Base-by-base conservation (phyloP, 2,329 filamentous ascomycete species). In the Raffaelea ambrosiae region DNA sequence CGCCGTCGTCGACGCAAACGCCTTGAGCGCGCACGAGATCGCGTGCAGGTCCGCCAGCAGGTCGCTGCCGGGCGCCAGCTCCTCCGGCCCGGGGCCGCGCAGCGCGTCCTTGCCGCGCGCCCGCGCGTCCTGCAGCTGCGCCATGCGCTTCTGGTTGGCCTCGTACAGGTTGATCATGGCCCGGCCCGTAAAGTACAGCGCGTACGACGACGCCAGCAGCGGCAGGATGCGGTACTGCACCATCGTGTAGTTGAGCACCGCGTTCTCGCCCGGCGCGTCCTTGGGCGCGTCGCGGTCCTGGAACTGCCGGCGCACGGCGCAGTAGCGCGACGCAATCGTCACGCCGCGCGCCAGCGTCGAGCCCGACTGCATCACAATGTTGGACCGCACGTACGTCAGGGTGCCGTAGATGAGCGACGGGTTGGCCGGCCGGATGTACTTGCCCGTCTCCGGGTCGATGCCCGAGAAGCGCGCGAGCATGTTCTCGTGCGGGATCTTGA, bases 221-320 rank as follows among this genome's bases (percentile, higher is more conserved):
- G 45, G 86, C 84, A 89, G 68, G 2, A 89, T 70, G 43, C 86
- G 77, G 58, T 84, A 77, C 61, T 88, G 84, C 8, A 89, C 85
- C 79, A 87, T 88, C 53, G 84, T 86, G 66, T 89, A 89, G 69
- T 89, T 84, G 23, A 89, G 69, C 2, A 89, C 86, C 57, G 84
- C 82, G 60, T 81, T 88, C 67, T 89, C 86, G 5, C 76, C 78
- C 23, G 73, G 71, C 5, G 88, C 85, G 7, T 88, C 85, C 5
- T 79, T 76, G 13, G 48, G 18, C n/a, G 48, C 44, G 22, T 50
- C 48, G 22, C 33, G 44, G 56, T 89, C 85, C 61, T 86, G 81
- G 69, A 89, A 89, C 59, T 89, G 85, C n/a, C 83, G 74, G 44
- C 85, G 76, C 4, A 89, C 79, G 3, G 84, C 77, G 50, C 79